Conservation (phyloP, 345 rosid species). For the Brassica incana region DNA sequence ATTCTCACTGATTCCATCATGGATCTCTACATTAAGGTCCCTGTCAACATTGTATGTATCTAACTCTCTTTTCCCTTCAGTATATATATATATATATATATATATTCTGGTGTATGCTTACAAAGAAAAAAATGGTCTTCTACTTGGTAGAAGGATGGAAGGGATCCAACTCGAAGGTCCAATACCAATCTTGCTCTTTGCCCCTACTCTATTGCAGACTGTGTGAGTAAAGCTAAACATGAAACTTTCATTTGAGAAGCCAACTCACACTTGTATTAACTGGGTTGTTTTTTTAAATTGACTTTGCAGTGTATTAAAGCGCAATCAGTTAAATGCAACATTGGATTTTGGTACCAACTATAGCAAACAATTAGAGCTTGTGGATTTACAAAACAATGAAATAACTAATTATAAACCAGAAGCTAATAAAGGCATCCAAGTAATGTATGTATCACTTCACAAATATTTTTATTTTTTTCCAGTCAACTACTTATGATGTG, state of each 20-base stretch:
- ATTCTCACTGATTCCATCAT: slow-evolving; percentile 50
- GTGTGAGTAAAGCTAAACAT: slow-evolving; percentile 50
- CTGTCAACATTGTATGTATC: slow-evolving; percentile 69
- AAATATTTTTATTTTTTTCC: background rate
- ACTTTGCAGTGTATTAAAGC: slow-evolving; percentile 47
- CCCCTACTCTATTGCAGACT: slow-evolving; percentile 54
- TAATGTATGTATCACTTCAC: slow-evolving; percentile 50
- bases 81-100: background rate
- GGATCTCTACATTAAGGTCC: slow-evolving; percentile 52
- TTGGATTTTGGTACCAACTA: slow-evolving; percentile 52
- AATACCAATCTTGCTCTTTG: slow-evolving; percentile 58
- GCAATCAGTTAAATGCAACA: slow-evolving; percentile 53
- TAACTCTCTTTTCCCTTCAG: background rate
- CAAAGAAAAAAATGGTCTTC: background rate
- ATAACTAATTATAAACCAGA: slow-evolving; percentile 37
- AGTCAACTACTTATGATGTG: background rate
- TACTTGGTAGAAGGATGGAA: slow-evolving; percentile 63
- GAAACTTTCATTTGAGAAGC: background rate
- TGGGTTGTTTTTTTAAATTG: background rate
- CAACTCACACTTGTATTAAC: background rate
- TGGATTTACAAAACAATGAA: slow-evolving; percentile 59
- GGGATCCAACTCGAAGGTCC: slow-evolving; percentile 49
- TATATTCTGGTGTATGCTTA: background rate
- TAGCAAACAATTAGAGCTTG: slow-evolving; percentile 45
- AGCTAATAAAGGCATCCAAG: slow-evolving; percentile 6